Base-by-base conservation (phyloP, 2,329 filamentous ascomycete species). In the Neocatenulostroma microsporum region DNA sequence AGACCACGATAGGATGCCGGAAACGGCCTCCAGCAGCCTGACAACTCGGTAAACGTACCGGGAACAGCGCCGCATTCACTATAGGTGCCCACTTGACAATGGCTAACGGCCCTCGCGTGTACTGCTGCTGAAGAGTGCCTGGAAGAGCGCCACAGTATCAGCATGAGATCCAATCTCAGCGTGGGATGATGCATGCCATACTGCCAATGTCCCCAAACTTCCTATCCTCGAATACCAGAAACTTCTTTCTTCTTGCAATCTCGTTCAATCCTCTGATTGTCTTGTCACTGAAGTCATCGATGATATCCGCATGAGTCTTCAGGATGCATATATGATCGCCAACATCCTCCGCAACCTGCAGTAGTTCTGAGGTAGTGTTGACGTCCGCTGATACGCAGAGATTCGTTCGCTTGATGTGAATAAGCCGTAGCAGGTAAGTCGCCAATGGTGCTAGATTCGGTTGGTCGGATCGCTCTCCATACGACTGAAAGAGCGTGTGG, bases 271-370 rank as follows among this genome's bases (percentile, higher is more conserved):
- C 62, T 39, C 62, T 50, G 13, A 70, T 69, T 2, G 73, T 76
- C 39, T 72, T 64, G 41, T 73, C 68, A 11, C 67, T 68, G 66
- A 74, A 79, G 56, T 79, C 75, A 44, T 70, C 67, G 47, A 79
- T 70, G 35, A 75, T 75, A 56, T 79, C 75, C 37, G 72, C 74
- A 50, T 78, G 73, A 4, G 76, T 73, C 56, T 78, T 75, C 37
- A 79, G 62, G 19, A 78, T 57, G 46, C 72, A 75, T 39, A 79
- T 78, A 42, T 71, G 68, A 46, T 77, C 73, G 41, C 76, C 75
- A 12, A 78, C 64, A 23, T 76, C 68, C 44, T 74, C 68, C 20
- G 74, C 74, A 8, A 79, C 60, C 28, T 64, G 62, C 13, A 79
- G 55, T 13, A 79, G 65, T 46, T 73, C 64, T 34, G 67, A 64